Evolutionary conservation across 2,329 filamentous ascomycete genomes (phyloP), one percentile per base, ranked within the genome.

Genomic region (Colletotrichum agaves): DNA sequence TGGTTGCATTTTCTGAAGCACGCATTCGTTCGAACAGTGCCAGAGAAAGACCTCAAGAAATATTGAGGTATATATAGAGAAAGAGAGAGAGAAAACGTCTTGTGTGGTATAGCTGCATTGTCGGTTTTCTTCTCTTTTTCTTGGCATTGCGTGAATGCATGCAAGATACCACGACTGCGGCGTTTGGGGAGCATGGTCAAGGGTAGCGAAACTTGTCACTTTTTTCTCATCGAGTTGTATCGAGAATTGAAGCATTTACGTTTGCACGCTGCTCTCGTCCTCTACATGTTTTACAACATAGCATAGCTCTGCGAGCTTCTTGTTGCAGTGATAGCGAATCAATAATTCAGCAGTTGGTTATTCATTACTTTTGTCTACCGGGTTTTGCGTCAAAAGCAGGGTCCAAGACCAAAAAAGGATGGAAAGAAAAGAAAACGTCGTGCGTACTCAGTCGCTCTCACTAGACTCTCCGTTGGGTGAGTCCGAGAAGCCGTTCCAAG

Each of bases 1-100:
- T 97, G 94, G 94, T 84, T 90, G 68, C 88, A 90, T 56, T 97
- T 97, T 76, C 81, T 97, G 31, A 79, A 83, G 67, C 88, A 93
- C 63, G 94, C 94, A 1, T 97, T 96, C 80, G 92, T 97, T 21
- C 87, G 89, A 43, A 94, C 90, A 3, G 80, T 92, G 73, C 85
- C 88, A 57, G 81, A 87, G 61, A 84, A 91, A 56, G 88, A 95
- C 44, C 82, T 97, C 39, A 80, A 85, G 74, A 79, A 84, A 71
- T 72, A 83, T 43, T 67, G 58, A 57, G 47, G 44, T 12, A 15
- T 3, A 17, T 35, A 35, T 37, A 23, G 31, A 49, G 44, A 27
- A 12, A 33, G n/a, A 31, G 56, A n/a, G 37, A 33, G 35, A 17
- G 11, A 15, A 19, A 19, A n/a, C 17, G 5, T 19, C 35, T 52